These are phyloP conservation scores for Xylariaceae sp. DNA, from an alignment of 2,329 filamentous ascomycete genomes.

Conservation along the genomic window DNA sequence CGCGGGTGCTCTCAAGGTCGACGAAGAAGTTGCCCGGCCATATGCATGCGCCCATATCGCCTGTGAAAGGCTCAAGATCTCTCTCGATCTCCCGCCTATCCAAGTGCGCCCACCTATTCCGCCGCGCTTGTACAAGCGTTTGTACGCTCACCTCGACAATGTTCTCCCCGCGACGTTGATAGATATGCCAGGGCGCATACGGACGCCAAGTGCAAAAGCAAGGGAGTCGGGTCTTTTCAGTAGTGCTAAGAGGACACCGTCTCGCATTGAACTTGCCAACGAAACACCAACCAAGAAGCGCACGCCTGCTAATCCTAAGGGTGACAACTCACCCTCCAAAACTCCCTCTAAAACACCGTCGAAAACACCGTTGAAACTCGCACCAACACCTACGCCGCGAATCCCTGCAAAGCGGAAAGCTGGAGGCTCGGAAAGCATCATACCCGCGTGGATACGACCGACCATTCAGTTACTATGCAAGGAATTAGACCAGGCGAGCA, in stretches of 20 bases:
- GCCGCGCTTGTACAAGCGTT: conserved; percentile 74
- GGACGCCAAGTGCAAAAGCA: conserved; percentile 35
- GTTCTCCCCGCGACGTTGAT: conserved; percentile 48
- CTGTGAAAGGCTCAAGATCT: conserved; percentile 74
- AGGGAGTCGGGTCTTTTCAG: conserved; percentile 32
- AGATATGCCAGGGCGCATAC: conserved; percentile 23
- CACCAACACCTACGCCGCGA: conserved; percentile 9
- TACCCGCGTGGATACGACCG: conserved; percentile 64
- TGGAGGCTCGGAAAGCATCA: conserved; percentile 26
- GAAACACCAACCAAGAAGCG: conserved; percentile 43
- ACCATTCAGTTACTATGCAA: conserved; percentile 62
- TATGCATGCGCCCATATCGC: conserved; percentile 87
- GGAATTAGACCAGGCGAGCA: conserved; percentile 52
- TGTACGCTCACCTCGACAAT: conserved; percentile 74
- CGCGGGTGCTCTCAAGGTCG: conserved; percentile 70
- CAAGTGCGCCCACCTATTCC: conserved; percentile 71
- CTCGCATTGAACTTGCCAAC: conserved; percentile 40
- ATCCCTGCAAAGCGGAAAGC: conserved; percentile 32
- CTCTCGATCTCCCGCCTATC: conserved; percentile 70
- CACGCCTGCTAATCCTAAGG: conserved; percentile 37
- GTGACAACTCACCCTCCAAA: conserved; percentile 40
- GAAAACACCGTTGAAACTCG: conserved; percentile 14
- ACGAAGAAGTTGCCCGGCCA: conserved; percentile 80
- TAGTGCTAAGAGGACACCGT: conserved; percentile 34
- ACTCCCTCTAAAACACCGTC: conserved; percentile 29